Evolutionary conservation across 257 asterid genomes (phyloP).

Genomic region (Scutellaria minor): DNA sequence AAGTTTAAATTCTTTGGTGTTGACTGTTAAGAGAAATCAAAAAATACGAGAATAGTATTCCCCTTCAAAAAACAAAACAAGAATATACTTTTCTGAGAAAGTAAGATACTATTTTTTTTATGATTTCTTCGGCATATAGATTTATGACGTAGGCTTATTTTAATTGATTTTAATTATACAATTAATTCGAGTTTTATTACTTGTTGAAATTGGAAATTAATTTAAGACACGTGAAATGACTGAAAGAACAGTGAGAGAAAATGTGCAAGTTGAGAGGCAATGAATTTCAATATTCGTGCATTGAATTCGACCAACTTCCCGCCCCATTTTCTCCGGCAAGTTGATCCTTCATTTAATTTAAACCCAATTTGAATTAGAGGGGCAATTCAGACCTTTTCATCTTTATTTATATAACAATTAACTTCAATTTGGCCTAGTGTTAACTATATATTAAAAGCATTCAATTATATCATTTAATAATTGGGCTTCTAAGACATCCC

Average conservation of each 20-base stretch:
- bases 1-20: no score
- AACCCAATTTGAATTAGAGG: background rate
- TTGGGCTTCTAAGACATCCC: no score
- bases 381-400: background rate
- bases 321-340: constrained; percentile 25
- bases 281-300: constrained; percentile 28
- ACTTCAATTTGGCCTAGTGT: no score
- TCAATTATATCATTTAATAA: no score
- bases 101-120: background rate
- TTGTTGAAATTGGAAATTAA: background rate
- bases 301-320: constrained; percentile 30
- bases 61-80: background rate
- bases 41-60: no score
- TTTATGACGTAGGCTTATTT: background rate
- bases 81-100: background rate
- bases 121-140: background rate
- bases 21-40: no score
- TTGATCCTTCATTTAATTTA: constrained; percentile 11
- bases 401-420: no score
- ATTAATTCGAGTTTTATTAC: background rate
- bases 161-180: no score
- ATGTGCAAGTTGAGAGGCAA: constrained; percentile 30
- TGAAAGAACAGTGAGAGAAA: constrained; percentile 1
- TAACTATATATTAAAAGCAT: no score
- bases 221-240: constrained; percentile 27